phyloP scores from a whole-genome alignment of 176 grass and related monocot genomes.

The Aegilops longissima region DNA sequence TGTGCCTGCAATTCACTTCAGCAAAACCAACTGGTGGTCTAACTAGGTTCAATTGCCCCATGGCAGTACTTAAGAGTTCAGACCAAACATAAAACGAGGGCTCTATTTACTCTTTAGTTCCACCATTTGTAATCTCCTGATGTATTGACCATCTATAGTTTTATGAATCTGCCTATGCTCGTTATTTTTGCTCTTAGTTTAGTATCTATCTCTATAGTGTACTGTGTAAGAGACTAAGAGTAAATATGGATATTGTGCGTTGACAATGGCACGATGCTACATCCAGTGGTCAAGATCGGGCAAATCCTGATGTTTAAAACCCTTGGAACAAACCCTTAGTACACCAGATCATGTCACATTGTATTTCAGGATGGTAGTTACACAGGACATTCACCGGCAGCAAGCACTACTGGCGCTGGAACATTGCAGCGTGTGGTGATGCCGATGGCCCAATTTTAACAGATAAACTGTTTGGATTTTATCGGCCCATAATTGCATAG shows the following conservation, averaged over 20 bases:
- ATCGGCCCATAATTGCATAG: too few species aligned
- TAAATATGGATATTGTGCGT: neutral
- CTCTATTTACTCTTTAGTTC: neutral
- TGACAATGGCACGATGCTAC: neutral
- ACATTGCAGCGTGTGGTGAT: neutral
- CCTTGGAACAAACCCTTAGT: neutral
- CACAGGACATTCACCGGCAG: neutral
- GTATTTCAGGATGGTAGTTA: neutral
- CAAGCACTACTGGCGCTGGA: neutral
- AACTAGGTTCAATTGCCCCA: neutral
- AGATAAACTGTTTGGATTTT: too few species aligned
- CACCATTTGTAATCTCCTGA: neutral
- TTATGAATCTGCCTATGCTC: neutral
- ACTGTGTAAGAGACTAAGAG: too few species aligned
- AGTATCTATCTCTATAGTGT: neutral
- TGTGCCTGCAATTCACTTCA: neutral
- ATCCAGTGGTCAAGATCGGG: neutral
- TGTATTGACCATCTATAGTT: neutral
- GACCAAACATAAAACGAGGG: neutral
- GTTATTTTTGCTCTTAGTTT: conserved; percentile 4
- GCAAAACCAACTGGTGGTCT: neutral
- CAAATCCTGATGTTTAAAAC: neutral
- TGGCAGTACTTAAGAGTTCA: neutral
- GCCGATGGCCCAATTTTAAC: neutral
- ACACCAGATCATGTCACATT: neutral